Conservation (phyloP, 192 early-diverging fungal genomes). For the Haplosporangium gracile region DNA sequence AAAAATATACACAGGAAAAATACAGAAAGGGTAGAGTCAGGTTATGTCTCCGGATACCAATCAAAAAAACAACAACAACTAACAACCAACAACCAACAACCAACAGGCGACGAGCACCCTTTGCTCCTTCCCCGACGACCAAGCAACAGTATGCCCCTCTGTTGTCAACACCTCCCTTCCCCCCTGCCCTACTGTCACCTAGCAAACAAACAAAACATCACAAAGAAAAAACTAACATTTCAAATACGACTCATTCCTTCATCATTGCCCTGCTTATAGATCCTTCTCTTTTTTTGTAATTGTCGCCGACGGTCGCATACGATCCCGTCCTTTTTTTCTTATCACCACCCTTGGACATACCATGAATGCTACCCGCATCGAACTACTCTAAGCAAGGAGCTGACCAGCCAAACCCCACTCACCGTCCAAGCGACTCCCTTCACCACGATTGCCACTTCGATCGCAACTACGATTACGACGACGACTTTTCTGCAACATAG, state of each 20-base stretch:
- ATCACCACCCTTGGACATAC: constrained; percentile 5
- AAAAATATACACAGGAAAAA: no score
- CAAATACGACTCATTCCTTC: neutral
- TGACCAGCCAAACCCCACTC: constrained; percentile 11
- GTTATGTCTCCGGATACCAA: no score
- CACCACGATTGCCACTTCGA: neutral
- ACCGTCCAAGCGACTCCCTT: constrained; percentile 2
- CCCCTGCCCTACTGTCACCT: neutral
- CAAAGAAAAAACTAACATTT: neutral
- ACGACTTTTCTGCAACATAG: constrained; percentile 10
- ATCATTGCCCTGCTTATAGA: neutral
- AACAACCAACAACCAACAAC: neutral
- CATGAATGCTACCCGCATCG: constrained; percentile 35
- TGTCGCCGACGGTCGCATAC: neutral
- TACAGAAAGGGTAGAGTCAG: no score
- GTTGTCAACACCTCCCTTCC: neutral
- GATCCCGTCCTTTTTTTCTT: neutral
- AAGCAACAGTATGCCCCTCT: neutral
- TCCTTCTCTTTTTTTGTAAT: neutral
- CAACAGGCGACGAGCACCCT: neutral
- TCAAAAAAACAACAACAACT: no score
- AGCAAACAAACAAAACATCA: neutral
- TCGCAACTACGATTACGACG: constrained; percentile 7
- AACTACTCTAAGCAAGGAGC: constrained; percentile 34
- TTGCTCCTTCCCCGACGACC: neutral